Evolutionary conservation across 169 alveolate genomes (phyloP), one percentile per base, ranked within the genome.

Genomic region (Plasmodium relictum): DNA sequence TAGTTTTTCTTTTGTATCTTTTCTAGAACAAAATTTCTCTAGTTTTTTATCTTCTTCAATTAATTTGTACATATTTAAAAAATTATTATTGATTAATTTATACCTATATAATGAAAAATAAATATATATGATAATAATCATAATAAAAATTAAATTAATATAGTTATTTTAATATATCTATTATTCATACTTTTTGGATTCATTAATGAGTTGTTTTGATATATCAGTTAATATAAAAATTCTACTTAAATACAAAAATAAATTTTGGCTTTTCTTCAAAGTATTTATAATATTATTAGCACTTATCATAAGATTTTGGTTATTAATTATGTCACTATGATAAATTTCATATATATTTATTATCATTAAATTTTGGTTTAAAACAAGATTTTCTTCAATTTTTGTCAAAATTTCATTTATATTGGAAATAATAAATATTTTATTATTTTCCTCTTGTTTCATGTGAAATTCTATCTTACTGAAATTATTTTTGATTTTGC

Each of bases 401-500:
- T 68, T 68, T 20, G 91, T 54, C 54, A 83, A 39, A 37, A 83
- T 83, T 83, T 83, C 91, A 58, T 68, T 83, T 72, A 83, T 54
- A 62, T 83, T 83, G 50, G 91, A 83, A 41, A 83, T 83, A 20
- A 83, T 83, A 44, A 16, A 68, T 56, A 68, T 83, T 24, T 83
- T 83, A 61, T 83, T 83, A 10, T 83, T 83, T 31, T 83, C 91
- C 26, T 83, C 91, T 8, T 83, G 91, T 61, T 83, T 83, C 83
- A 83, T 68, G 52, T 83, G 85, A 41, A 83, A 83, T 72, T 68
- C 83, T n/a, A 83, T 83, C 44, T 68, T 83, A 73, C 44, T 83
- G 45, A 83, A 83, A 44, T 83, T 83, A 74, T 83, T 83, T 68
- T 83, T 83, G 66, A 83, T 83, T 48, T 83, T 83, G 0, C 56